Conservation (phyloP, 495 filamentous ascomycete species). For the Tricharina praecox region DNA sequence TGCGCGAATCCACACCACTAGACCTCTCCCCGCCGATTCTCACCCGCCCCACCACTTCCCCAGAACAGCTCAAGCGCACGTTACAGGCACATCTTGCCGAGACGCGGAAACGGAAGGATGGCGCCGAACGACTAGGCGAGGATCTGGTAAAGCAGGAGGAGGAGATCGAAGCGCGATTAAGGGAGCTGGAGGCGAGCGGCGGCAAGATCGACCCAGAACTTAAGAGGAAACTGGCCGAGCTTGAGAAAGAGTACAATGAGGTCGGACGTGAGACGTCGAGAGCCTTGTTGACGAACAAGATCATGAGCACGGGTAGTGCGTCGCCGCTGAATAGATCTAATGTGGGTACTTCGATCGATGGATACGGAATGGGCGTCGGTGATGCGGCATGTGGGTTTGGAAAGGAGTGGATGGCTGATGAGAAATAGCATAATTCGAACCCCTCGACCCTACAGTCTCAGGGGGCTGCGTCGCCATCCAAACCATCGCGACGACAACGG, state of each 20-base stretch:
- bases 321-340: not conserved
- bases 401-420: not conserved
- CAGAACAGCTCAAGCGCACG: constrained; percentile 70
- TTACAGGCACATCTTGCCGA: constrained; percentile 82
- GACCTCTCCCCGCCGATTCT: constrained; percentile 58
- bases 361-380: no score
- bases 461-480: constrained; percentile 75
- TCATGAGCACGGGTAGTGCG: constrained; percentile 39
- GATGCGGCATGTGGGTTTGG: no score
- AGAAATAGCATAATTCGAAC: not conserved
- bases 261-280: constrained; percentile 78
- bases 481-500: constrained; percentile 61
- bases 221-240: constrained; percentile 61
- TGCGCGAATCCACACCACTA: not conserved
- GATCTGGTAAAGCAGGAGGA: constrained; percentile 70
- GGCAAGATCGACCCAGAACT: constrained; percentile 72
- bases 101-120: constrained; percentile 76
- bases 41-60: constrained; percentile 56
- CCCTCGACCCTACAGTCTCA: constrained; percentile 58
- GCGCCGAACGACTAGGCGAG: constrained; percentile 73
- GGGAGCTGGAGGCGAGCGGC: constrained; percentile 66
- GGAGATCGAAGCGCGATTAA: constrained; percentile 60
- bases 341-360: not conserved
- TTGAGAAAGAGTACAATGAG: constrained; percentile 91
- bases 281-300: constrained; percentile 72